Conservation (phyloP, 2,329 filamentous ascomycete species). For the Blastomyces emzantsi region DNA sequence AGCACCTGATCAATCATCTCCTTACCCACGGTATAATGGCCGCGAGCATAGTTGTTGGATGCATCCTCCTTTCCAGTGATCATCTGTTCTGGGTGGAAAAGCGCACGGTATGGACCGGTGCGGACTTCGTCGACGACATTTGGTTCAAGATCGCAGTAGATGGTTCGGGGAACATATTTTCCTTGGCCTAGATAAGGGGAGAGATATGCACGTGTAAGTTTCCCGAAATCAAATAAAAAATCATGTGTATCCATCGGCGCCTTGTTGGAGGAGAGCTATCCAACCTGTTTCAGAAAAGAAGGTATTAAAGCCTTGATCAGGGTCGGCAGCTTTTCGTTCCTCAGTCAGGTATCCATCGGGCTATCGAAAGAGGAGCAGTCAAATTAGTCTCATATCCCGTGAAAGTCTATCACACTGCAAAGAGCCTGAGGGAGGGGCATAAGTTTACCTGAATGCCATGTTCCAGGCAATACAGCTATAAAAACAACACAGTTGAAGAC, state of each 20-base stretch:
- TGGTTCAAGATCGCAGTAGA: slow-evolving; percentile 99
- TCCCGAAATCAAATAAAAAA: slow-evolving; percentile 13
- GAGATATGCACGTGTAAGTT: neutral
- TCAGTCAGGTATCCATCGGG: slow-evolving; percentile 98
- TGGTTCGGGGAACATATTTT: slow-evolving; percentile 97
- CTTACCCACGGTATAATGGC: slow-evolving; percentile 99
- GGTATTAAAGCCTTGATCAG: slow-evolving; percentile 97
- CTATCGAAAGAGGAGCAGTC: slow-evolving; percentile 41
- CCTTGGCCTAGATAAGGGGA: slow-evolving; percentile 61
- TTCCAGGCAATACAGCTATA: slow-evolving; percentile 98
- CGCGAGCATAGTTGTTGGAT: slow-evolving; percentile 99
- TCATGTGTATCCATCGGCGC: neutral
- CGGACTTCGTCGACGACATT: slow-evolving; percentile 99
- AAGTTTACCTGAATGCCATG: slow-evolving; percentile 85
- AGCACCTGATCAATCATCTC: slow-evolving; percentile 97
- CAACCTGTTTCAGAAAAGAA: slow-evolving; percentile 99
- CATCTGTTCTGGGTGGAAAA: slow-evolving; percentile 99
- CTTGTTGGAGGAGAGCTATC: slow-evolving; percentile 18
- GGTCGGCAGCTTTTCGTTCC: slow-evolving; percentile 87
- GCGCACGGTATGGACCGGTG: slow-evolving; percentile 87
- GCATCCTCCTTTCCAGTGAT: slow-evolving; percentile 99
- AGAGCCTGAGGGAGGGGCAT: neutral
- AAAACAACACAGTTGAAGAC: slow-evolving; percentile 9
- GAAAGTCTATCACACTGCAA: neutral
- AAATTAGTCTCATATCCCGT: slow-evolving; percentile 9